Evolutionary conservation across 805 yeast genomes (phyloP), one percentile per base, ranked within the genome.

Genomic region (Yamadazyma nakazawae): DNA sequence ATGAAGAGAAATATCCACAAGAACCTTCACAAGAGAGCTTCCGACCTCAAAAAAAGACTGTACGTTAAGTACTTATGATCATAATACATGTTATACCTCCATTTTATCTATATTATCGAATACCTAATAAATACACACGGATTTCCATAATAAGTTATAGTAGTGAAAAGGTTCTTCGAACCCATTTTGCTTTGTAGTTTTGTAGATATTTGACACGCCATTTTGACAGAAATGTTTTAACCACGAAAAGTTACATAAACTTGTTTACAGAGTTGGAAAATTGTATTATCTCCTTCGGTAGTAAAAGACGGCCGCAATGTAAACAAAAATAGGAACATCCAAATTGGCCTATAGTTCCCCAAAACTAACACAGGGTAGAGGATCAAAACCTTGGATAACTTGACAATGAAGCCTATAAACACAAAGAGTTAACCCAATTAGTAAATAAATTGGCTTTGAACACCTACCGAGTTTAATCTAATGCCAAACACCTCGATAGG

Each of bases 1-100:
- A 37, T 53, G 37, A 54, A 48, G 47, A 54, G 58, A 53, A 53
- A 52, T 31, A 45, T 54, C 37, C 54, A 52, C 40, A 52, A 46
- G 30, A 50, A 50, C 34, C 43, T 52, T 37, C 51, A 53, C 36
- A 53, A 53, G 38, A 49, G 48, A 37, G 55, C 54, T 43, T 11
- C 46, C 14, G 54, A 53, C 11, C 32, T 49, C 21, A 40, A 45
- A 25, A 42, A 40, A 19, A 47, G 48, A 34, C 45, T 43, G 42
- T 51, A 51, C 45, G 46, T 49, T 34, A 51, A 47, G 37, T 47
- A 30, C 38, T 47, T 48, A 45, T 49, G 51, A 51, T 30, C 43
- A 38, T 24, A 17, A 14, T 14, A 37, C 40, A 37, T 40, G 39
- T 37, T 47, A 48, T 47, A 50, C 55, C 53, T 39, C 41, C 19